Conservation (phyloP, 352 stramenopile species). For the Globisporangium cystogenes region DNA sequence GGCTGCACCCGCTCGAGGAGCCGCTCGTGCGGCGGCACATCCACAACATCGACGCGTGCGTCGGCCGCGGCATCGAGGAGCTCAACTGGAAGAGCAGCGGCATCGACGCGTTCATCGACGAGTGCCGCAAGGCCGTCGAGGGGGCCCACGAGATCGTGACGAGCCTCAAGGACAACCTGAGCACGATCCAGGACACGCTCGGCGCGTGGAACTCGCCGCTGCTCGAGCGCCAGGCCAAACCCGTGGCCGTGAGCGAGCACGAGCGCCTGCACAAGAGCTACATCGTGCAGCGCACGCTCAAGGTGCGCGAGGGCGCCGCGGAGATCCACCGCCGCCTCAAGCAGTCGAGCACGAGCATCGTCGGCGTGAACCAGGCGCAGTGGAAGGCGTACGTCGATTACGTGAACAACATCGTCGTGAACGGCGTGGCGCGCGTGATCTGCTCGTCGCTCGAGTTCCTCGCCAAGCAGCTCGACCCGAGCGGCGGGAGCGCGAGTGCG, state of each 20-base stretch:
- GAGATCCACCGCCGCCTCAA: slow-evolving; percentile 96
- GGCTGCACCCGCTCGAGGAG: slow-evolving; percentile 95
- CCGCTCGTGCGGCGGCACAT: slow-evolving; percentile 94
- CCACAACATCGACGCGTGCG: slow-evolving; percentile 93
- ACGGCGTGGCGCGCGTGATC: slow-evolving; percentile 88
- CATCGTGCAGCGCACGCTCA: slow-evolving; percentile 89
- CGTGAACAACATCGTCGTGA: slow-evolving; percentile 96
- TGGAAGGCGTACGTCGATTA: slow-evolving; percentile 98
- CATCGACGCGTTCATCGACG: slow-evolving; percentile 93
- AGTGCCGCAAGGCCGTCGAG: slow-evolving; percentile 82
- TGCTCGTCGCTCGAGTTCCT: slow-evolving; percentile 90
- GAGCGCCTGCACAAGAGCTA: slow-evolving; percentile 94
- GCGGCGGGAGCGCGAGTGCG: slow-evolving; percentile 32
- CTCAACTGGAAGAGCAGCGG: slow-evolving; percentile 96
- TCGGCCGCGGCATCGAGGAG: slow-evolving; percentile 91
- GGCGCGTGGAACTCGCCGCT: slow-evolving; percentile 91
- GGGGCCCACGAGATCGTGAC: slow-evolving; percentile 93
- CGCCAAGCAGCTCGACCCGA: slow-evolving; percentile 92
- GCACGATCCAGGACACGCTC: slow-evolving; percentile 92
- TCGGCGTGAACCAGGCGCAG: slow-evolving; percentile 92
- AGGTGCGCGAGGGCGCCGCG: slow-evolving; percentile 94
- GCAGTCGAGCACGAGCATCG: slow-evolving; percentile 94
- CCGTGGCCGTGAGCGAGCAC: slow-evolving; percentile 94
- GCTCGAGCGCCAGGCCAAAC: slow-evolving; percentile 94
- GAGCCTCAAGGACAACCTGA: slow-evolving; percentile 96